phyloP scores from a whole-genome alignment of 2,329 filamentous ascomycete species.

The Cyphellophora attinorum region DNA sequence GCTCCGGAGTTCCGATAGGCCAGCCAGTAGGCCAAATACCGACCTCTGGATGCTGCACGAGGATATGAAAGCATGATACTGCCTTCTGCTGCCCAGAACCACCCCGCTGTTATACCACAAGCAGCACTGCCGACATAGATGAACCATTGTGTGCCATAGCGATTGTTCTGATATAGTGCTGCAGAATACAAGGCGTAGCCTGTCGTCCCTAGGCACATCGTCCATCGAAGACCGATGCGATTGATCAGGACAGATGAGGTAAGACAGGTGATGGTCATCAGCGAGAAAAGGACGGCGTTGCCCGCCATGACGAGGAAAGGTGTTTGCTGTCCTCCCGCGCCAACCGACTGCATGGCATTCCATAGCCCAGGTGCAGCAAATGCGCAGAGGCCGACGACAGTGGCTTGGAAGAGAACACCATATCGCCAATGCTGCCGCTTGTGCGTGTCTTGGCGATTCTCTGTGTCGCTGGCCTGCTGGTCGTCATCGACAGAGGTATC shows the following conservation, averaged over 20 bases:
- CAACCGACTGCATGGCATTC: constrained; percentile 47
- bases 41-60: constrained; percentile 56
- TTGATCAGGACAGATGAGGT: constrained; percentile 54
- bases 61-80: constrained; percentile 64
- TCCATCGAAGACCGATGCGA: constrained; percentile 60
- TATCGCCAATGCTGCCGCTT: too few relatives aligned
- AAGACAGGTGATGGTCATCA: constrained; percentile 63
- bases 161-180: constrained; percentile 61
- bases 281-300: constrained; percentile 60
- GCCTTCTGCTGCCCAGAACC: constrained; percentile 68
- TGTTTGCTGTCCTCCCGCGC: constrained; percentile 55
- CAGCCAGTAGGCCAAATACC: constrained; percentile 61
- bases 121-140: constrained; percentile 57
- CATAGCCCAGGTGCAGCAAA: constrained; percentile 39
- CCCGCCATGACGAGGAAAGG: constrained; percentile 58
- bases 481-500: too few relatives aligned
- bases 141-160: constrained; percentile 59
- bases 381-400: constrained; percentile 54
- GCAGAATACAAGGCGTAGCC: constrained; percentile 63
- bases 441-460: too few relatives aligned
- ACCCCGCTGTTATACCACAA: constrained; percentile 59
- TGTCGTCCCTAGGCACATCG: constrained; percentile 59
- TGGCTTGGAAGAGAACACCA: constrained; percentile 61
- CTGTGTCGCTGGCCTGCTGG: too few relatives aligned
- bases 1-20: constrained; percentile 52